phyloP scores from a whole-genome alignment of 169 alveolate species.

The Plasmodium sp. region DNA sequence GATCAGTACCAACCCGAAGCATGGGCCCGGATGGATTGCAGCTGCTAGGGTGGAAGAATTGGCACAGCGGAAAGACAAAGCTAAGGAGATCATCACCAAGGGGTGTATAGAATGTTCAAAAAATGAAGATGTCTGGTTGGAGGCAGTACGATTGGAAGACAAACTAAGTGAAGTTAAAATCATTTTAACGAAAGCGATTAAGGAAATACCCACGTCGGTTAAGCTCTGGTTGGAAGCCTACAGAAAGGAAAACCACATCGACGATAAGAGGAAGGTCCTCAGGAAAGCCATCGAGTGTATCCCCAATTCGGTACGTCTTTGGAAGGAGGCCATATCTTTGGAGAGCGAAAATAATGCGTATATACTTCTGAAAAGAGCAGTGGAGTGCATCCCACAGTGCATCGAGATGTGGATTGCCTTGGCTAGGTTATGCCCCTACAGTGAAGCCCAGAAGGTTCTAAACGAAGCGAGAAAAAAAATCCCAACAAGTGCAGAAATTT shows the following conservation, averaged over 20 bases:
- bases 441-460: slow-evolving; percentile 96
- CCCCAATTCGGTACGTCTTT: slow-evolving; percentile 97
- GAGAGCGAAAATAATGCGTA: slow-evolving; percentile 96
- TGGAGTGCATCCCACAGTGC: slow-evolving; percentile 98
- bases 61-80: slow-evolving; percentile 94
- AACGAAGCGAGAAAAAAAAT: slow-evolving; percentile 97
- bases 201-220: slow-evolving; percentile 89
- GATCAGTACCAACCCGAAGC: slow-evolving; percentile 95
- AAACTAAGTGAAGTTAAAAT: slow-evolving; percentile 93
- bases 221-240: slow-evolving; percentile 98
- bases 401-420: slow-evolving; percentile 98
- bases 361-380: slow-evolving; percentile 95
- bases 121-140: slow-evolving; percentile 99
- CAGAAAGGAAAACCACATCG: slow-evolving; percentile 91
- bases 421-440: slow-evolving; percentile 96
- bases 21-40: slow-evolving; percentile 99
- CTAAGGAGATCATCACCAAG: slow-evolving; percentile 96
- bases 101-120: slow-evolving; percentile 97
- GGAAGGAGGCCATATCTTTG: slow-evolving; percentile 97
- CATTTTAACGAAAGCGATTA: slow-evolving; percentile 94
- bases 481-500: slow-evolving; percentile 96
- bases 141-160: slow-evolving; percentile 97
- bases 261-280: slow-evolving; percentile 91
- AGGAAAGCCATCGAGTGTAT: slow-evolving; percentile 96
- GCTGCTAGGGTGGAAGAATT: slow-evolving; percentile 99